These are phyloP conservation scores for Amanita muscaria DNA, from an alignment of 768 basidiomycete genomes.

Conservation along the genomic window DNA sequence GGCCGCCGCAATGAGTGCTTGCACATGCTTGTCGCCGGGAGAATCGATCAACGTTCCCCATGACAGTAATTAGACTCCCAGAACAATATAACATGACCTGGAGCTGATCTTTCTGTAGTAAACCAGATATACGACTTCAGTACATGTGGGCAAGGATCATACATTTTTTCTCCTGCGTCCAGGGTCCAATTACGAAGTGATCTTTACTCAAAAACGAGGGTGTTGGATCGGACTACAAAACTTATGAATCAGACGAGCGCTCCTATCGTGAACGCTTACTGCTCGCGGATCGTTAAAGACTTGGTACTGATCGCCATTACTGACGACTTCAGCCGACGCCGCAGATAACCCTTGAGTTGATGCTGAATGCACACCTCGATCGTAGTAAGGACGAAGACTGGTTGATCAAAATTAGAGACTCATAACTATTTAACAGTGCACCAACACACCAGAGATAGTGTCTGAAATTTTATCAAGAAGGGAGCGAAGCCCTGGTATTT, in stretches of 20 bases:
- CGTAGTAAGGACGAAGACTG: slow-evolving; percentile 75
- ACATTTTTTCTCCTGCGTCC: slow-evolving; percentile 13
- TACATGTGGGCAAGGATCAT: slow-evolving; percentile 29
- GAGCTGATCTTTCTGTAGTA: slow-evolving; percentile 21
- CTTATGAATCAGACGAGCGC: neutral
- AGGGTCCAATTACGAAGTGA: slow-evolving; percentile 57
- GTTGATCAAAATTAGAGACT: slow-evolving; percentile 14
- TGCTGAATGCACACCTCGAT: too few species aligned
- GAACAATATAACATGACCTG: neutral
- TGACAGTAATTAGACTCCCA: slow-evolving; percentile 26
- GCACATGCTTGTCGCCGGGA: slow-evolving; percentile 33
- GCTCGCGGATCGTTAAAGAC: slow-evolving; percentile 81
- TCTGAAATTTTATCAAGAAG: slow-evolving; percentile 77
- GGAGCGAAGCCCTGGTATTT: slow-evolving; percentile 69
- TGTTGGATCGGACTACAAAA: slow-evolving; percentile 66
- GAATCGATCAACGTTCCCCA: slow-evolving; percentile 27
- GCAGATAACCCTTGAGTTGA: slow-evolving; percentile 45
- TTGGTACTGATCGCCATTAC: slow-evolving; percentile 76
- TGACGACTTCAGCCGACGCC: slow-evolving; percentile 70
- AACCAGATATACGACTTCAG: slow-evolving; percentile 41
- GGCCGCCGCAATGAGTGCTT: slow-evolving; percentile 22
- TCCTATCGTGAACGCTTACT: slow-evolving; percentile 31
- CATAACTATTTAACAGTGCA: neutral
- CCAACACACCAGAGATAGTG: slow-evolving; percentile 47
- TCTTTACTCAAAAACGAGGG: slow-evolving; percentile 88